These are phyloP conservation scores for Westerdykella ornata DNA, from an alignment of 2,329 filamentous ascomycete genomes.

Conservation along the genomic window DNA sequence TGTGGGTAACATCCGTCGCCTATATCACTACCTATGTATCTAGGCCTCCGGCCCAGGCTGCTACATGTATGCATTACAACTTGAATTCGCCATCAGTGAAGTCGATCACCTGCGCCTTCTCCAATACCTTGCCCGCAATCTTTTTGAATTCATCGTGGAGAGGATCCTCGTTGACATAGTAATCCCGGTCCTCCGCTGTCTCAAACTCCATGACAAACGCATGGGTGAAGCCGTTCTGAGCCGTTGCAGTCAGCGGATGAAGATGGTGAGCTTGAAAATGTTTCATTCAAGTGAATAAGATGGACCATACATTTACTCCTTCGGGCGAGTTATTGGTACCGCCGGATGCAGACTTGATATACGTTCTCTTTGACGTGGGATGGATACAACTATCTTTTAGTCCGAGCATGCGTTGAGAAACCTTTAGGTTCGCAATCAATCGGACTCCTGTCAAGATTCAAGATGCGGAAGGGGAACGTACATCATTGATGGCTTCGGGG, in stretches of 20 bases:
- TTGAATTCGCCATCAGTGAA: slow-evolving; percentile 34
- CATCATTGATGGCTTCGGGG: neutral
- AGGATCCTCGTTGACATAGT: slow-evolving; percentile 58
- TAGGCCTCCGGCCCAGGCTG: too few species aligned
- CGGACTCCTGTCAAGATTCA: neutral
- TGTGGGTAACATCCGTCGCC: too few species aligned
- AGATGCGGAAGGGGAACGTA: neutral
- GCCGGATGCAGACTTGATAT: slow-evolving; percentile 51
- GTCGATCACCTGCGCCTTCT: slow-evolving; percentile 52
- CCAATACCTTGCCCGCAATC: slow-evolving; percentile 41
- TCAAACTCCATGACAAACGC: slow-evolving; percentile 60
- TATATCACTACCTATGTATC: too few species aligned
- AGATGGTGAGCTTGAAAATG: neutral
- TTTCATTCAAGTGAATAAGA: neutral
- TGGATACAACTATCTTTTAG: slow-evolving; percentile 53
- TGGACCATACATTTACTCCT: slow-evolving; percentile 48
- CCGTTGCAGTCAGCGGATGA: neutral
- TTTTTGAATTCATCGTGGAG: slow-evolving; percentile 53
- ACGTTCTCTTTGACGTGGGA: slow-evolving; percentile 48
- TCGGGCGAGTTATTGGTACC: slow-evolving; percentile 56
- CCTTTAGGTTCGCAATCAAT: slow-evolving; percentile 32
- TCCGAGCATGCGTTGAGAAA: slow-evolving; percentile 48
- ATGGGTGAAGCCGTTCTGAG: slow-evolving; percentile 54
- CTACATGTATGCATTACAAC: neutral
- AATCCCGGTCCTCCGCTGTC: slow-evolving; percentile 54